Base-by-base conservation (phyloP, 2,329 filamentous ascomycete species). In the Neopestalotiopsis sp. region DNA sequence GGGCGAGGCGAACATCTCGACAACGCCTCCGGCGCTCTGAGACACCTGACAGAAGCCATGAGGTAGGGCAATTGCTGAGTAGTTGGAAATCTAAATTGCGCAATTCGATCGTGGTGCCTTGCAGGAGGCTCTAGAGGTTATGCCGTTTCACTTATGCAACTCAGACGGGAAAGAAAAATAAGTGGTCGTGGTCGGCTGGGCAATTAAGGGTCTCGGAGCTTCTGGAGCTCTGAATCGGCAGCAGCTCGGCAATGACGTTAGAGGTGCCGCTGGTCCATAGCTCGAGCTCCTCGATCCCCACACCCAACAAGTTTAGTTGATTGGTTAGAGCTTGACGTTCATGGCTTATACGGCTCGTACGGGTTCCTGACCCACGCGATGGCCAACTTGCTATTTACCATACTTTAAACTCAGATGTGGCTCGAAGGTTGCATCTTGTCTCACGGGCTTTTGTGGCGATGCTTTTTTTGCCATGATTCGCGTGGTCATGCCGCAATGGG, bases 221-320 rank as follows among this genome's bases (percentile, higher is more conserved):
- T 57, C 32, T 28, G 24, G 40, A 20, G 20, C 34, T 14, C 30
- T 69, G 24, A 49, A 45, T 42, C 65, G 61, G 45, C 34, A 42
- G n/a, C 24, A 66, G 63, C 65, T 70, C 65, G 65, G 65, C 63
- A 70, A 68, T 70, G 69, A 70, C 69, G 69, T 70, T 70, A 20
- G 30, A 14, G 59, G 30, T 34, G 28, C 28, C 59, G 12, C 17
- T n/a, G 59, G 28, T 38, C n/a, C n/a, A 20, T 34, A 34, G 28
- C 30, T 28, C 57, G 24, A 28, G 24, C 24, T 59, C 20, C 30
- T 59, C 6, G 13, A 24, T 32, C 30, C 30, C 57, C 57, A 28
- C 57, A 59, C 24, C n/a, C 9, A 24, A 20, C 57, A 59, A 6
- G 24, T 28, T 28, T 12, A 28, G 24, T 24, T 59, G 30, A 59